Evolutionary conservation across 495 filamentous ascomycete genomes (phyloP), one percentile per base, ranked within the genome.

Genomic region (Neurospora sp.): DNA sequence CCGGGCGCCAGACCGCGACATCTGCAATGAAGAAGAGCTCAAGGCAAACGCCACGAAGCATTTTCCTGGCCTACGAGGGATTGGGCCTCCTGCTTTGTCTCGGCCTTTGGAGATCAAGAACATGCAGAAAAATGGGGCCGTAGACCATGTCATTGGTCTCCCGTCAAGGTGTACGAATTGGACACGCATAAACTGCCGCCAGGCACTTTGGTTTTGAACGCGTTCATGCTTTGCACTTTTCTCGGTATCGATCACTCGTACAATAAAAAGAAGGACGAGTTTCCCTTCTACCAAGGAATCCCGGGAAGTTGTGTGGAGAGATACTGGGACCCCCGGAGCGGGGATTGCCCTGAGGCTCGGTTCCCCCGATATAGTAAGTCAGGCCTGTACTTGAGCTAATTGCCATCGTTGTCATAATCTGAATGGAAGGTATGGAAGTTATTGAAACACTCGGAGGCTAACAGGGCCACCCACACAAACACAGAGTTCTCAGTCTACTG

Each of bases 61-160:
- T 22, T 22, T 22, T 22, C 22, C 22, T 22, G 22, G 22, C 22
- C 22, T 22, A 22, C 22, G 1, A 22, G 22, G 22, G 53, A 0
- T 0, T 53, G 45, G 45, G 53, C 1, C 0, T 61, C 53, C 1
- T 61, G 22, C 22, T 61, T 61, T 5, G 1, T 61, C 5, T 61
- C 22, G 0, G 53, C 2, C 10, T 61, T 61, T 31, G 22, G 22
- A 0, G 53, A 61, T 31, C 10, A 61, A 31, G 2, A 0, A 0
- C 53, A 61, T 0, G 53, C 53, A 1, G 12, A 16, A 35, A 8
- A 0, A 14, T 61, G 53, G 53, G 6, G 20, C 8, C n/a, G 45
- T 3, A 3, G 1, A 59, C 9, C 1, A 0, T 14, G 10, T 3
- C 9, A 0, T 2, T 0, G n/a, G n/a, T 0, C 3, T 1, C 45